Evolutionary conservation across 169 alveolate species (phyloP), one percentile per base, ranked within the genome.

Genomic region (Toxoplasma gondii): DNA sequence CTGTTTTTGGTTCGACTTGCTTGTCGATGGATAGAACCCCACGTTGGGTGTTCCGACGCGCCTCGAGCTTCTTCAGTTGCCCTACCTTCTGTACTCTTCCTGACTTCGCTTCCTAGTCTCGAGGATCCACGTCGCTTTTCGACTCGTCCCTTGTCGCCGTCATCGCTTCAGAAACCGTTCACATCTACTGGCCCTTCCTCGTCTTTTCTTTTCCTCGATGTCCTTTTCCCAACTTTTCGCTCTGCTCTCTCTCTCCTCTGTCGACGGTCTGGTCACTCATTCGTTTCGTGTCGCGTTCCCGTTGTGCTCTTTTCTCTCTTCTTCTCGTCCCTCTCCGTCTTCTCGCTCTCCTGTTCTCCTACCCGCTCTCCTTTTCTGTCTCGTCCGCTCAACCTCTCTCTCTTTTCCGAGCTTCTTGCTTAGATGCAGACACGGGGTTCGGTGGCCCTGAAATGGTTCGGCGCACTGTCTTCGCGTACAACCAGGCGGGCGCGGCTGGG

Each of bases 401-500:
- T 38, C 49, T 78, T 78, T 31, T n/a, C 43, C n/a, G 19, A 24
- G 49, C 86, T 78, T 10, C 86, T 38, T 38, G 12, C 27, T 31
- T 78, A 93, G 95, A 93, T 39, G 95, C 95, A 34, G 95, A 93
- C 90, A 93, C 95, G 9, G 95, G 96, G 9, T 98, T 98, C 94
- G 99, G 99, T 38, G 98, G 96, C 84, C 97, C 97, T 9, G 98
- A 97, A 93, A 96, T 96, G 98, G 93, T 97, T 38, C 94, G 97
- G n/a, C 95, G 96, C 92, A 96, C 98, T 19, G 98, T 98, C 54
- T 96, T 94, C 95, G 98, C 95, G 84, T 97, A 97, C 96, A 94
- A 91, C 91, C 92, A 91, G 80, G 98, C 98, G 34, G 99, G 99
- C n/a, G 99, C 99, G 1, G 98, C 98, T 29, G 98, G 99, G 41